Evolutionary conservation across 2,329 filamentous ascomycete genomes (phyloP).

Genomic region (Penicillium sp.): DNA sequence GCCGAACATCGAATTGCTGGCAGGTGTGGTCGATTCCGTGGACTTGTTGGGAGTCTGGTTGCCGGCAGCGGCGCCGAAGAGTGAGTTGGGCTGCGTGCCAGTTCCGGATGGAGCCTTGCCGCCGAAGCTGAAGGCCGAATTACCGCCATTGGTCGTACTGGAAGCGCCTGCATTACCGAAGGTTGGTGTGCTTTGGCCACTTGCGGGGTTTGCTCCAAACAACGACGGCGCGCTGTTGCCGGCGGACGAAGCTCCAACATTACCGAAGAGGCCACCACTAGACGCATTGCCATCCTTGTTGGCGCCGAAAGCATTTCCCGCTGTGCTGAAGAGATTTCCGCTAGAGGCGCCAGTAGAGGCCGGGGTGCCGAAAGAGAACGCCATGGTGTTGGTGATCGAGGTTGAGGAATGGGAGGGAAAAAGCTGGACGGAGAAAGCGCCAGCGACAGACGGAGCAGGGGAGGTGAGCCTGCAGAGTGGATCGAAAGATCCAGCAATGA

Average conservation of each 20-base stretch:
- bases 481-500: constrained; percentile 8
- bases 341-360: constrained; percentile 35
- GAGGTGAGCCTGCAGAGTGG: constrained; percentile 10
- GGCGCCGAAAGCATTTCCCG: constrained; percentile 32
- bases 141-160: constrained; percentile 20
- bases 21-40: constrained; percentile 30
- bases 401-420: constrained; percentile 18
- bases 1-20: constrained; percentile 37
- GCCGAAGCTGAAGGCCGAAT: constrained; percentile 37
- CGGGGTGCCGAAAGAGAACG: constrained; percentile 39
- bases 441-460: constrained; percentile 13
- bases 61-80: constrained; percentile 27
- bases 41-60: constrained; percentile 40
- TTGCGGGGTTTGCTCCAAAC: constrained; percentile 31
- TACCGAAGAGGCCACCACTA: constrained; percentile 42
- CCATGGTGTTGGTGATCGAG: constrained; percentile 29
- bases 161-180: constrained; percentile 29
- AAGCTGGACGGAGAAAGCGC: constrained; percentile 15
- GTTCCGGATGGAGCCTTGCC: constrained; percentile 25
- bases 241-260: constrained; percentile 35
- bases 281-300: constrained; percentile 30
- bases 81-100: constrained; percentile 23
- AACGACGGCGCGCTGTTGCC: constrained; percentile 32
- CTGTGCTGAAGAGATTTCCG: constrained; percentile 35
- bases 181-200: constrained; percentile 19